Evolutionary conservation across 1,139 yeast genomes (phyloP).

Genomic region (Eremothecium gossypii): DNA sequence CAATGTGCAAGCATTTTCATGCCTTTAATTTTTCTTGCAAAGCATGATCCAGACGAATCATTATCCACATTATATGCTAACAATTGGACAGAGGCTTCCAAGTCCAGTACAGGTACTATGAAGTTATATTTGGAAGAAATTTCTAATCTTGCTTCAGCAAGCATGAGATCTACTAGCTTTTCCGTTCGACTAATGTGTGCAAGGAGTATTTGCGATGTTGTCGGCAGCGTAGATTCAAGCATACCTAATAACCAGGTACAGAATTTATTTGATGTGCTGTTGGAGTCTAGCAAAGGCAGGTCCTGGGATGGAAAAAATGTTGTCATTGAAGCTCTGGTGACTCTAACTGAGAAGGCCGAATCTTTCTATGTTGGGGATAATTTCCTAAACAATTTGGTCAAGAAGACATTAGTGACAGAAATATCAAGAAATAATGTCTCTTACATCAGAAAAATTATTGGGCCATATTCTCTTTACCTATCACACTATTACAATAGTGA

Average conservation of each 20-base stretch:
- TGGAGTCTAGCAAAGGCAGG: conserved; percentile 64
- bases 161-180: conserved; percentile 54
- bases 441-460: conserved; percentile 50
- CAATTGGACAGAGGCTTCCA: conserved; percentile 68
- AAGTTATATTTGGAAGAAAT: conserved; percentile 70
- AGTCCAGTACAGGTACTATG: conserved; percentile 65
- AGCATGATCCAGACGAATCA: conserved; percentile 48
- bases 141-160: conserved; percentile 38
- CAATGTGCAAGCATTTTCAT: conserved; percentile 54
- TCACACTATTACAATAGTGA: conserved; percentile 36
- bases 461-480: conserved; percentile 42
- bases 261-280: conserved; percentile 44
- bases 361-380: conserved; percentile 25
- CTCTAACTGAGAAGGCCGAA: conserved; percentile 42
- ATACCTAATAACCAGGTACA: conserved; percentile 11
- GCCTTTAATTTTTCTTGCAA: conserved; percentile 75
- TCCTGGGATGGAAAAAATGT: conserved; percentile 86
- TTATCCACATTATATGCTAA: conserved; percentile 45
- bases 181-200: conserved; percentile 65
- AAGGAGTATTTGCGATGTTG: conserved; percentile 53
- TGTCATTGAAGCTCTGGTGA: conserved; percentile 61
- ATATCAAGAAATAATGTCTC: conserved; percentile 56
- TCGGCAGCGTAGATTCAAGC: conserved; percentile 33
- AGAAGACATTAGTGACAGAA: conserved; percentile 46
- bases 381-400: conserved; percentile 32